Base-by-base conservation (phyloP, 306 rosid genomes). In the Rosa lucieae region DNA sequence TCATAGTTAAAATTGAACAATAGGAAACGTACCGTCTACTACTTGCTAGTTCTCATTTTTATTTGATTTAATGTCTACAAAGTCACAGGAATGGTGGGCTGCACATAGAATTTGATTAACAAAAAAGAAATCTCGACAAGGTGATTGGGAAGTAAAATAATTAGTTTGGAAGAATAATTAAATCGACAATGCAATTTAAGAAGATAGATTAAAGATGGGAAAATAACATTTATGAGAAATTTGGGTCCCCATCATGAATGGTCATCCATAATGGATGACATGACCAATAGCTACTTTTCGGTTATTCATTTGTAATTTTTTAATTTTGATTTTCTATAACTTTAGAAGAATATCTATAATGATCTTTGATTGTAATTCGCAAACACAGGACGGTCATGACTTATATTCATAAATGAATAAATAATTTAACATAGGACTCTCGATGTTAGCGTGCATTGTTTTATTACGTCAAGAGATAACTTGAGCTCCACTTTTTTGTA, bases 51-150 rank as follows among this genome's bases (percentile, higher is more conserved):
- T 37, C 6, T 53, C 42, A 20, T 14, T 17, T 32, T 18, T 23
- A 10, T 23, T 7, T 17, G 7, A 43, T 23, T 15, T 8, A 23
- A 42, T 75, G 29, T 42, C 44, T 8, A 1, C 14, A 56, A 74
- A 59, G 78, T 75, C 70, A 26, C 11, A 7, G 21, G 69, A 47
- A 20, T 74, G 14, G 32, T n/a, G 77, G 77, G n/a, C 13, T 15
- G 23, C 55, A 43, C 10, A 14, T 1, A 39, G 2, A 52, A 14
- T 2, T 7, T 0, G 8, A 70, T 13, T 9, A 32, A 49, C 20
- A 32, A 18, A 35, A 10, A 5, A 15, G 0, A 42, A 37, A 5
- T 9, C 39, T 44, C 10, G 29, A 8, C 10, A 29, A 29, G 67
- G 17, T 26, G 20, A 62, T 29, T 3, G 29, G 37, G 62, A 56